Evolutionary conservation across 176 grass and related monocot genomes (phyloP).

Genomic region (Oryza longistaminata): DNA sequence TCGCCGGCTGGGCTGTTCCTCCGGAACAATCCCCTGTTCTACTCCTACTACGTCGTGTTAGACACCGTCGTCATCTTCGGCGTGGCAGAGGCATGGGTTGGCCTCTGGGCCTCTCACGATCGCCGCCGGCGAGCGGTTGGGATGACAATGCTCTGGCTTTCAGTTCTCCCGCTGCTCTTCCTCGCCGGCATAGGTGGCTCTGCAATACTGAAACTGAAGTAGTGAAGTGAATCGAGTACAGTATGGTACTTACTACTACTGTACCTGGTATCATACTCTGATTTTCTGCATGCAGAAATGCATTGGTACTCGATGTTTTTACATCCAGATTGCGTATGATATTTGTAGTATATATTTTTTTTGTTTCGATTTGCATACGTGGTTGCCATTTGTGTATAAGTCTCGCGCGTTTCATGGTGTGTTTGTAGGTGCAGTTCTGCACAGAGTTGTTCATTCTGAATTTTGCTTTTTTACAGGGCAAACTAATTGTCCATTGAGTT

Average conservation of each 20-base stretch:
- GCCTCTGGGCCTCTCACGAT: not conserved
- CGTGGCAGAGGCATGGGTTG: not conserved
- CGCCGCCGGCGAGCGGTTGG: not conserved
- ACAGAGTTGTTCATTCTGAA: not conserved
- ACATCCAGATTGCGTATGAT: not conserved
- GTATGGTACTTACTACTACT: too few relatives aligned
- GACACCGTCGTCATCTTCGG: not conserved
- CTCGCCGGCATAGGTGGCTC: not conserved
- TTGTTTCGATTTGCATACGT: not conserved
- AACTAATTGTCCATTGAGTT: not conserved
- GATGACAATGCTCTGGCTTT: not conserved
- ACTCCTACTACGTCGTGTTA: slow-evolving; percentile 12
- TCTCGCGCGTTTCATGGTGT: not conserved
- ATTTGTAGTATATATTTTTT: not conserved
- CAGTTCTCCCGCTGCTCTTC: not conserved
- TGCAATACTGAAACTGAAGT: not conserved
- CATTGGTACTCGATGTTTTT: not conserved
- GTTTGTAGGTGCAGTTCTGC: too few relatives aligned
- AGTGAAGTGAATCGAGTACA: not conserved
- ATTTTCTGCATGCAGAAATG: not conserved
- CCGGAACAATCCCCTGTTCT: not conserved
- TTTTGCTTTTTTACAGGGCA: too few relatives aligned
- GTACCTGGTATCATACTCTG: not conserved
- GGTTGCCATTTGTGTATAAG: not conserved
- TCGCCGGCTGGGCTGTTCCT: slow-evolving; percentile 1